Evolutionary conservation across 495 filamentous ascomycete genomes (phyloP).

Genomic region (Daldinia concentrica): DNA sequence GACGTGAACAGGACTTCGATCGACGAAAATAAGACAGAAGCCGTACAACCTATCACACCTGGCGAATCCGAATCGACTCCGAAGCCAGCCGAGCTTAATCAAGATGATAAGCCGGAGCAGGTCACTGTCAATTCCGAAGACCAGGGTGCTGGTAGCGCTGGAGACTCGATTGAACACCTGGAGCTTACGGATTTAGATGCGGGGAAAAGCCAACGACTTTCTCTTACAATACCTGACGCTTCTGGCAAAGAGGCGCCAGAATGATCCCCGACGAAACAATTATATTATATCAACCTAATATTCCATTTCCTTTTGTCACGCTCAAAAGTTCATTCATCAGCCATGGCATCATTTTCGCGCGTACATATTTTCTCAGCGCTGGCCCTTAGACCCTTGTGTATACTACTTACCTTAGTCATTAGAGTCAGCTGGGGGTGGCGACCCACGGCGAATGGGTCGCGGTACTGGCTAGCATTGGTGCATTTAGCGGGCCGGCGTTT

Average conservation of each 20-base stretch:
- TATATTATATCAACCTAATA: slow-evolving; percentile 32
- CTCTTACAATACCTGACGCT: slow-evolving; percentile 37
- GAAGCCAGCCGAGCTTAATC: slow-evolving; percentile 13
- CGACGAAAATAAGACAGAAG: slow-evolving; percentile 13
- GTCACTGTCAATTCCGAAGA: neutral
- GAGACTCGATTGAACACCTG: slow-evolving; percentile 8
- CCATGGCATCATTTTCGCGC: slow-evolving; percentile 30
- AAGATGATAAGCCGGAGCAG: slow-evolving; percentile 22
- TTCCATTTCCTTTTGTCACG: slow-evolving; percentile 12
- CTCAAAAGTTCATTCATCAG: slow-evolving; percentile 31
- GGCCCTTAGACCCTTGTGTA: slow-evolving; percentile 40
- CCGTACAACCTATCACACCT: slow-evolving; percentile 7
- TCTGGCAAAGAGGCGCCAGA: slow-evolving; percentile 18
- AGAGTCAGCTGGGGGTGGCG: slow-evolving; percentile 29
- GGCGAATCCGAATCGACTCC: slow-evolving; percentile 20
- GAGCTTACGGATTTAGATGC: slow-evolving; percentile 14
- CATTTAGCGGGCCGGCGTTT: slow-evolving; percentile 39
- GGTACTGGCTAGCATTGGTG: slow-evolving; percentile 34
- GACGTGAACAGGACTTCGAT: slow-evolving; percentile 16
- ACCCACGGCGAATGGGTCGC: slow-evolving; percentile 17
- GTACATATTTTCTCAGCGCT: slow-evolving; percentile 41
- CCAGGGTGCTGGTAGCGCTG: neutral
- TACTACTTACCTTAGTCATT: slow-evolving; percentile 44
- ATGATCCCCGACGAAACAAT: slow-evolving; percentile 20
- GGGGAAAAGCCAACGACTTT: slow-evolving; percentile 27